These are phyloP conservation scores for Cystobasidium tubakii DNA, from an alignment of 768 basidiomycete species.

Conservation along the genomic window DNA sequence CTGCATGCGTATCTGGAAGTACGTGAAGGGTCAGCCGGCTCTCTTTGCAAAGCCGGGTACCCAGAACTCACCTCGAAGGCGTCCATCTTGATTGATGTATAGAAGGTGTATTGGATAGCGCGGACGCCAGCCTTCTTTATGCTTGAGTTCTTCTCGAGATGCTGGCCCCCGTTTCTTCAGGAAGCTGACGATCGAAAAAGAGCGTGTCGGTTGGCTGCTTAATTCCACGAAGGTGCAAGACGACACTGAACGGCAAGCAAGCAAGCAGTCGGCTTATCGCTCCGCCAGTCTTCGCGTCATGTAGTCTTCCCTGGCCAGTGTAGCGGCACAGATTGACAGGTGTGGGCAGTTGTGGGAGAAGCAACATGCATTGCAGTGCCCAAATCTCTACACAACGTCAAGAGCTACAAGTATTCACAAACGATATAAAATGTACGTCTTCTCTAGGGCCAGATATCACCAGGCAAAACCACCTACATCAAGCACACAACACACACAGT, in stretches of 20 bases:
- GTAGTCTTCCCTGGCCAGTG: too few relatives aligned
- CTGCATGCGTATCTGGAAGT: constrained; percentile 48
- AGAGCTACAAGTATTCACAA: background rate
- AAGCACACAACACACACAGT: background rate
- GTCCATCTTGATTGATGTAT: constrained; percentile 40
- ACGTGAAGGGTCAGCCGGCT: background rate
- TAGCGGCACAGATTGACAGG: too few relatives aligned
- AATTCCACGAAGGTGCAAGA: background rate
- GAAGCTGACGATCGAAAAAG: background rate
- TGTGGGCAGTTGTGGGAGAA: too few relatives aligned
- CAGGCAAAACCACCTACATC: background rate
- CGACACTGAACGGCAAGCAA: background rate
- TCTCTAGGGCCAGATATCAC: background rate
- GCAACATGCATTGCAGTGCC: too few relatives aligned
- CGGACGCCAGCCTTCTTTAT: too few relatives aligned
- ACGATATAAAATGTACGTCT: background rate
- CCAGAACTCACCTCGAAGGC: constrained; percentile 42
- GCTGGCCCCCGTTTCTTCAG: background rate
- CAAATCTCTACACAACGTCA: too few relatives aligned
- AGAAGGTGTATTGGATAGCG: too few relatives aligned
- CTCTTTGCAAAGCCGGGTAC: background rate
- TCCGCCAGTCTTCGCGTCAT: too few relatives aligned
- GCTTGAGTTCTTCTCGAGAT: too few relatives aligned
- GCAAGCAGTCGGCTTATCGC: too few relatives aligned
- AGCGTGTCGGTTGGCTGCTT: background rate